Percentiles rank a stretch among this genome's conserved stretches.
Evolutionary conservation across 768 basidiomycete species (phyloP).

Genomic region (Postia placenta): DNA sequence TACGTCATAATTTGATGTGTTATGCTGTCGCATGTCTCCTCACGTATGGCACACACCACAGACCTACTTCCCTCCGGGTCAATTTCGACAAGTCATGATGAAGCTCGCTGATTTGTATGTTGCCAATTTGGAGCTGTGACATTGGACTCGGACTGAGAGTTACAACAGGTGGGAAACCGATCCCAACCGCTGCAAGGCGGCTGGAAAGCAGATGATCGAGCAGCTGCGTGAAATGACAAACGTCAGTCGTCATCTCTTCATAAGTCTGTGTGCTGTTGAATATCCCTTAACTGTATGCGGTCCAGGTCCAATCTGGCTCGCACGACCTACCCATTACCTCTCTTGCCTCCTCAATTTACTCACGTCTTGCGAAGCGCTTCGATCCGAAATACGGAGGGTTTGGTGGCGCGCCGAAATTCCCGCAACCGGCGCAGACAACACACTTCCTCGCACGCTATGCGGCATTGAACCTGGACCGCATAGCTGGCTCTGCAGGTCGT

Average conservation of each 20-base stretch:
- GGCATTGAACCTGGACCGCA: constrained; percentile 3
- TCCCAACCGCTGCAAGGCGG: constrained; percentile 9
- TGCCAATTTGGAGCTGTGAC: not conserved
- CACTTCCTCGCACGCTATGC: constrained; percentile 20
- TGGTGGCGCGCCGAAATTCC: constrained; percentile 33
- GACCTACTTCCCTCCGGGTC: constrained; percentile 20
- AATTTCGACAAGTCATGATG: constrained; percentile 16
- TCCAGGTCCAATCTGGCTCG: not conserved
- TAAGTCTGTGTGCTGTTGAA: too few relatives aligned
- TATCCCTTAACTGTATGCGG: too few relatives aligned
- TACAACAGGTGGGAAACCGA: constrained; percentile 18
- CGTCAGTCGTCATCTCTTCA: constrained; percentile 3
- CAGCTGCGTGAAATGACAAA: constrained; percentile 9
- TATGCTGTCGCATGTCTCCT: not conserved
- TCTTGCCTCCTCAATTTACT: constrained; percentile 11
- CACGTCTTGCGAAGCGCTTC: constrained; percentile 15
- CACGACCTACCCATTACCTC: constrained; percentile 3
- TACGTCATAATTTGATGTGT: constrained; percentile 1
- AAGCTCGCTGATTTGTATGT: constrained; percentile 18
- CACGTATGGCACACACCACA: not conserved
- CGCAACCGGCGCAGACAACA: constrained; percentile 20
- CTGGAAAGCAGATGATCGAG: constrained; percentile 18
- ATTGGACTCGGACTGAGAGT: too few relatives aligned
- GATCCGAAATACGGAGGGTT: constrained; percentile 32
- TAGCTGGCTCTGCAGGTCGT: not conserved